A percentile compares a stretch with the other conserved stretches of the same genome.
Conservation (phyloP, 176 grass and related monocot genomes). For the Juncus effusus region DNA sequence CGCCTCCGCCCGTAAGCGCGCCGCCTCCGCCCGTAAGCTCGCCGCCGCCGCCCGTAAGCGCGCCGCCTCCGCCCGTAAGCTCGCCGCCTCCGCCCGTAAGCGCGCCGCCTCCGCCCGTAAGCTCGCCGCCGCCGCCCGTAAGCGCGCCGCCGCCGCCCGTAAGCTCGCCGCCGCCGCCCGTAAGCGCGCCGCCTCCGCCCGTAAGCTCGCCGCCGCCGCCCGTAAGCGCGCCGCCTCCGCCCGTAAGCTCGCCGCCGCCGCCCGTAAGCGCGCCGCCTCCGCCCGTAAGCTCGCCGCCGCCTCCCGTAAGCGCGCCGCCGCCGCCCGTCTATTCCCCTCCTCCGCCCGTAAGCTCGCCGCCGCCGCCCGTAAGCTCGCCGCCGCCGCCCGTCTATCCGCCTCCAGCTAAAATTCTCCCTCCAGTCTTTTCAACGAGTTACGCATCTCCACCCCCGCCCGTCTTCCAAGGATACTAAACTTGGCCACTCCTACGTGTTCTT, state of each 20-base stretch:
- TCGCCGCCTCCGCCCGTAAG: not conserved
- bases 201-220: not conserved
- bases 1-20: not conserved
- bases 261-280: not conserved
- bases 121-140: not conserved
- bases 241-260: not conserved
- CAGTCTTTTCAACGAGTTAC: slow-evolving; percentile 14
- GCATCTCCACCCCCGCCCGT: slow-evolving; percentile 29
- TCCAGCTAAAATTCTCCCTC: slow-evolving; percentile 18
- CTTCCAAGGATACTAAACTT: slow-evolving; percentile 28
- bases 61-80: not conserved
- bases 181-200: not conserved
- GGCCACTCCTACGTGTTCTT: slow-evolving; percentile 13
- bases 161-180: not conserved
- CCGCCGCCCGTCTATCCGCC: slow-evolving; percentile 12
- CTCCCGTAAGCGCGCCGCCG: not conserved
- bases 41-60: not conserved
- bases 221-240: not conserved
- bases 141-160: not conserved
- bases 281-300: not conserved
- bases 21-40: not conserved
- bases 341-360: too few relatives aligned
- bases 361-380: not conserved
- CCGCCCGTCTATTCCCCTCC: not conserved
- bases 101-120: not conserved